These are phyloP conservation scores for Gastrolobium bilobum DNA, from an alignment of 306 rosid species.

Conservation along the genomic window DNA sequence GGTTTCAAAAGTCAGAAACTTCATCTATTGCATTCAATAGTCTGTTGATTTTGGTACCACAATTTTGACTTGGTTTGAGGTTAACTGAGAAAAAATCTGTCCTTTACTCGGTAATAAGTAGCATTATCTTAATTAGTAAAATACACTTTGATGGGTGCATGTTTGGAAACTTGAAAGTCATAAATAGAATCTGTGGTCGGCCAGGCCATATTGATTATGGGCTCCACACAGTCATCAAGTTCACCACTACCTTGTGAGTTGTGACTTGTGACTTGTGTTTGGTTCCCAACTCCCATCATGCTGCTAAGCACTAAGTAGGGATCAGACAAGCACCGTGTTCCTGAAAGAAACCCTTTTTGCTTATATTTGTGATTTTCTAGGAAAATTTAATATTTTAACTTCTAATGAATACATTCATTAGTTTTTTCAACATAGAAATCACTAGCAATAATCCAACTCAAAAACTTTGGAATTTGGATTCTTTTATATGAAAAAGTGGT, in stretches of 20 bases:
- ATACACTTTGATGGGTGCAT: background rate
- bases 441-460: too few species aligned
- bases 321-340: background rate
- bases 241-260: background rate
- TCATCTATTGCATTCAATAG: constrained; percentile 49
- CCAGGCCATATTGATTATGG: background rate
- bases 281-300: background rate
- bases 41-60: constrained; percentile 40
- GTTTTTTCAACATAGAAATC: too few species aligned
- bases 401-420: background rate
- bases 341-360: constrained; percentile 6
- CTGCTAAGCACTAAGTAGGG: background rate
- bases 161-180: background rate
- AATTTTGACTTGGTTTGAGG: constrained; percentile 40
- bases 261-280: background rate
- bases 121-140: constrained; percentile 1
- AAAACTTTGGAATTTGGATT: too few species aligned
- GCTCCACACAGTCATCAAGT: background rate
- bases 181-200: background rate
- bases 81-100: background rate
- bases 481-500: too few species aligned
- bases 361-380: background rate
- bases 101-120: background rate
- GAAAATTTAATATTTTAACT: background rate
- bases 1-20: constrained; percentile 50